Evolutionary conservation across 139 green algal genomes (phyloP).

Genomic region (Coelastrella sp.): DNA sequence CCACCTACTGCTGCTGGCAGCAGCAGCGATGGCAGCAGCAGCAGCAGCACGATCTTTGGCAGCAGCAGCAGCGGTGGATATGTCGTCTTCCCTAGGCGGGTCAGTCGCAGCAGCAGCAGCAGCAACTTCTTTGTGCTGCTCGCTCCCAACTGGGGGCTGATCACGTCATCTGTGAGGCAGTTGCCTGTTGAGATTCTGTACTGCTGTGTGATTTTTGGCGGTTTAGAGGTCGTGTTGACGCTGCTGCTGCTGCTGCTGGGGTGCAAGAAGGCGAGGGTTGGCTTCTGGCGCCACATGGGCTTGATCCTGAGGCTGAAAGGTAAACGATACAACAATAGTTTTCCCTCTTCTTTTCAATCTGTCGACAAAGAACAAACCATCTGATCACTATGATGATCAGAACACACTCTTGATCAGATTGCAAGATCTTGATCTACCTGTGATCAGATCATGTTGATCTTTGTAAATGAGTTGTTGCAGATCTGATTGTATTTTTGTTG

Average conservation of each 20-base stretch:
- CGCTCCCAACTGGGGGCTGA: background rate
- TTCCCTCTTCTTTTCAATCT: too few species aligned
- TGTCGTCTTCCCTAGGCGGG: too few species aligned
- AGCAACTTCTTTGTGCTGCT: background rate
- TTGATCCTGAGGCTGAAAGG: background rate
- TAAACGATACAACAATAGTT: too few species aligned
- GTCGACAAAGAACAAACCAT: too few species aligned
- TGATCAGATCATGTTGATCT: too few species aligned
- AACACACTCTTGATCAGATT: too few species aligned
- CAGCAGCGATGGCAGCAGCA: background rate
- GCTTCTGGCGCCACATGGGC: conserved; percentile 9
- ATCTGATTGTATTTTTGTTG: too few species aligned
- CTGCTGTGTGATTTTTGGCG: background rate
- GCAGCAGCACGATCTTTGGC: background rate
- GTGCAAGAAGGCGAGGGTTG: background rate
- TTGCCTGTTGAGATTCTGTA: background rate
- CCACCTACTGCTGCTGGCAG: background rate
- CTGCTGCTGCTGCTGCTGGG: conserved; percentile 25
- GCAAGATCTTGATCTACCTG: too few species aligned
- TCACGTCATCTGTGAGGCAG: background rate
- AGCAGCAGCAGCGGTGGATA: background rate
- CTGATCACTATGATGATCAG: too few species aligned
- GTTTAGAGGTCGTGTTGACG: background rate
- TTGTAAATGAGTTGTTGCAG: too few species aligned
- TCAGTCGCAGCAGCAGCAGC: conserved; percentile 2